Conservation (phyloP, 2,329 filamentous ascomycete genomes). For the Botrytis deweyae region DNA sequence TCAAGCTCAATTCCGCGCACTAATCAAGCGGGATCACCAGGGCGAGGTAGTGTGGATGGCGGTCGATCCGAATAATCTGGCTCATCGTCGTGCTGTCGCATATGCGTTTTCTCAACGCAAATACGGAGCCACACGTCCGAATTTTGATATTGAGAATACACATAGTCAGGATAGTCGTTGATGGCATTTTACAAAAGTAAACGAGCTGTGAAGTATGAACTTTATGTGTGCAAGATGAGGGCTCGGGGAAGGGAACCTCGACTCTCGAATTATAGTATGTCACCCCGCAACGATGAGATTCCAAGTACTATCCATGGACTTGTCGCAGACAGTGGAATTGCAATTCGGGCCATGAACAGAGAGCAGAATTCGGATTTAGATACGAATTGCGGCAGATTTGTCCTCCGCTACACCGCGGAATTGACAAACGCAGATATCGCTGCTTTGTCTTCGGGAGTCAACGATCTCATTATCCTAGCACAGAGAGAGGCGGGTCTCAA, state of each 20-base stretch:
- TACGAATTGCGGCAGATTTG: neutral
- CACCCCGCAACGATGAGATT: neutral
- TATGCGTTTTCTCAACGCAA: neutral
- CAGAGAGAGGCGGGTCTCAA: neutral
- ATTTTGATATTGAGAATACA: neutral
- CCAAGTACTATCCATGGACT: neutral
- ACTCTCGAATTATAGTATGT: neutral
- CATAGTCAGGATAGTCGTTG: neutral
- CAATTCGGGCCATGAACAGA: neutral
- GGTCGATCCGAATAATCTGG: neutral
- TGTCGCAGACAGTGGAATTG: too few species aligned
- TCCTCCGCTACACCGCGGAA: neutral
- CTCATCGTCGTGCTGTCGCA: neutral
- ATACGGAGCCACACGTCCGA: neutral
- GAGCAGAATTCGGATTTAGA: neutral
- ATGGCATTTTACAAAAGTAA: neutral
- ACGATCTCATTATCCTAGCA: neutral
- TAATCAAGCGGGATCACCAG: neutral
- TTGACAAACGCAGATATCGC: neutral
- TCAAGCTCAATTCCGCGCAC: neutral
- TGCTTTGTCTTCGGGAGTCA: neutral
- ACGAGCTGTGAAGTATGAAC: neutral
- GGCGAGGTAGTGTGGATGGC: neutral
- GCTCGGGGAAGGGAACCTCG: neutral
- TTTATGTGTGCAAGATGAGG: neutral